Evolutionary conservation across 805 yeast genomes (phyloP), one percentile per base, ranked within the genome.

Genomic region (Metschnikowia shivogae): DNA sequence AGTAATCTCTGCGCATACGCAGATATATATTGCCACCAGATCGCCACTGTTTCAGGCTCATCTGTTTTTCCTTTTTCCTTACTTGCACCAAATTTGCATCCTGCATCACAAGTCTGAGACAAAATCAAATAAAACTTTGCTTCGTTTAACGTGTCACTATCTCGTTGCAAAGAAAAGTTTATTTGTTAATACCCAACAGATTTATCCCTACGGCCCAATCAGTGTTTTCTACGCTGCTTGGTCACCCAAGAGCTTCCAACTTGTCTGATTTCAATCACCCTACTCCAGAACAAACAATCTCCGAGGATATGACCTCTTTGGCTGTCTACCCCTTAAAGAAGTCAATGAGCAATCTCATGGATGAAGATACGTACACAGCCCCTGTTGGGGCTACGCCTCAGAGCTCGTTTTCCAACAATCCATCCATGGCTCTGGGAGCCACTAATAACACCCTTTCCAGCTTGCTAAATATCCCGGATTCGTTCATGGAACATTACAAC

Each of bases 311-410:
- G 80, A 68, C 80, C 19, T 76, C 81, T 12, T 58, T 72, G 43
- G 75, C 78, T n/a, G 61, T 67, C 19, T 68, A 75, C 47, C 83
- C 82, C 22, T 63, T 76, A 34, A 75, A 77, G 58, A 74, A 80
- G 53, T 69, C 83, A 17, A 59, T 78, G 43, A 76, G 80, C 13
- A 84, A 79, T 49, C 74, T 78, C 17, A 72, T 78, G 73, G 84
- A 80, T 49, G 84, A 80, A 44, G 85, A 80, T 48, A 62, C 80
- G 27, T 78, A 78, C 51, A 75, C 70, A 38, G 52, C 48, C 19
- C 52, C 52, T 34, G 29, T 36, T 5, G 37, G 44, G 14, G 43
- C 48, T 17, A 42, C 49, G 32, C 34, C 36, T 14, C 45, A 39
- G 19, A 42, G 44, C 19, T 44, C 48, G 5, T 43, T 42, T 37